phyloP scores from a whole-genome alignment of 2,329 filamentous ascomycete genomes.

The Coniochaeta prunicola region DNA sequence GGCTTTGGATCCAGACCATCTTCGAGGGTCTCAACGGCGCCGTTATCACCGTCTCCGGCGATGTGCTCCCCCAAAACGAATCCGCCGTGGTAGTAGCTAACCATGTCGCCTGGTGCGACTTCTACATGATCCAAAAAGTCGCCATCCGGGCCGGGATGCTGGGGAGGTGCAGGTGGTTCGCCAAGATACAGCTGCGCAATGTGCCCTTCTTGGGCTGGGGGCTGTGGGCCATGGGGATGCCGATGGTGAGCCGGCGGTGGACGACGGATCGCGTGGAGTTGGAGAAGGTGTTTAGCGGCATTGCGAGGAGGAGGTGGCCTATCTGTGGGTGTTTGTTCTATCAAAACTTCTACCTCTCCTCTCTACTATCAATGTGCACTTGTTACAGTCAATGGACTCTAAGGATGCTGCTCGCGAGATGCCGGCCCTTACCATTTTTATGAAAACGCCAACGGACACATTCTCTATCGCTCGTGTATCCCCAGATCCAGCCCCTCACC shows the following conservation, averaged over 20 bases:
- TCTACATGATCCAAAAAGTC: slow-evolving; percentile 56
- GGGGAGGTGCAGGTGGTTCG: slow-evolving; percentile 54
- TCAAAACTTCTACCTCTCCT: not conserved
- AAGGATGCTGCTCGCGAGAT: not conserved
- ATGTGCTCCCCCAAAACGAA: slow-evolving; percentile 42
- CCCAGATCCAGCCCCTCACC: not conserved
- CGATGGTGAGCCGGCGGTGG: slow-evolving; percentile 55
- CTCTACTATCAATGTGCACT: not conserved
- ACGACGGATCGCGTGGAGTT: slow-evolving; percentile 48
- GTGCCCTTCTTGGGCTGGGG: slow-evolving; percentile 58
- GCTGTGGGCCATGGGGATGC: slow-evolving; percentile 59
- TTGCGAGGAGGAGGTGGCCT: slow-evolving; percentile 43
- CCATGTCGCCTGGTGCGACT: slow-evolving; percentile 55
- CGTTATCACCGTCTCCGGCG: slow-evolving; percentile 44
- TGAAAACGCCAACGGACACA: not conserved
- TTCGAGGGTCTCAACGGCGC: slow-evolving; percentile 49
- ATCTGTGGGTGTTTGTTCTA: slow-evolving; percentile 39
- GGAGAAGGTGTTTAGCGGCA: slow-evolving; percentile 47
- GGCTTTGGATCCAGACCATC: slow-evolving; percentile 49
- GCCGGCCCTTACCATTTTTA: not conserved
- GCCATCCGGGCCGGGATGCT: slow-evolving; percentile 50
- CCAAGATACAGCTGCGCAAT: slow-evolving; percentile 50
- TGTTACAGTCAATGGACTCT: not conserved
- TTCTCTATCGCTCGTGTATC: too few relatives aligned
- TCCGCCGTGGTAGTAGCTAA: slow-evolving; percentile 54